Evolutionary conservation across 768 basidiomycete species (phyloP), one percentile per base, ranked within the genome.

Genomic region (Tylopilus felleus): DNA sequence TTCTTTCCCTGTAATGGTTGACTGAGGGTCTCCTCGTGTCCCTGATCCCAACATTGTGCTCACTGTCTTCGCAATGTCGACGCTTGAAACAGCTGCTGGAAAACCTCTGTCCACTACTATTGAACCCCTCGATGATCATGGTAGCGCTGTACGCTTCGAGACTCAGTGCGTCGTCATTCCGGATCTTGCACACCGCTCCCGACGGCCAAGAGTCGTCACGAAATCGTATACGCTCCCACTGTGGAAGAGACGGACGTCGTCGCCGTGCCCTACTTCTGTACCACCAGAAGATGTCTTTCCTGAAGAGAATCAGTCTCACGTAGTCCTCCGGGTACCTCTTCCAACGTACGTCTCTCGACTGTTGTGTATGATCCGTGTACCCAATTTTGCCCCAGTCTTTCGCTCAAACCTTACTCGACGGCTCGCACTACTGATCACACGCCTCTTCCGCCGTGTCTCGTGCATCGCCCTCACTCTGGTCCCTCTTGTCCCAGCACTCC

Each of bases 91-190:
- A 31, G 5, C 31, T 42, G 42, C 52, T 4, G 49, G 19, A 10
- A 33, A 42, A 9, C 21, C 42, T n/a, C 38, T 19, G 17, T 31
- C 50, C 25, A 22, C 52, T 35, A 22, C 52, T 35, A 2, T 54
- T 23, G 60, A 57, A 5, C 48, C 55, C n/a, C 25, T 58, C 48
- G 62, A 58, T 22, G 70, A 68, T 36, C 60, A 19, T 9, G 57
- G 60, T 0, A 64, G 71, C 53, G 64, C 63, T 22, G 89, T 90
- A 5, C 79, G 88, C 52, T 91, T 91, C 70, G 81, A 90, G 73
- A 74, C 75, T 49, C 79, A 85, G 62, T 90, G 89, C 55, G 74
- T 88, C 5, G 78, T 91, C 61, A 90, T 91, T 52, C 88, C 88
- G n/a, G 80, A 86, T 48, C 65, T 62, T 16, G 60, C 63, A 1